These are phyloP conservation scores for Jacaranda copaia DNA, from an alignment of 257 asterid genomes.

Conservation along the genomic window DNA sequence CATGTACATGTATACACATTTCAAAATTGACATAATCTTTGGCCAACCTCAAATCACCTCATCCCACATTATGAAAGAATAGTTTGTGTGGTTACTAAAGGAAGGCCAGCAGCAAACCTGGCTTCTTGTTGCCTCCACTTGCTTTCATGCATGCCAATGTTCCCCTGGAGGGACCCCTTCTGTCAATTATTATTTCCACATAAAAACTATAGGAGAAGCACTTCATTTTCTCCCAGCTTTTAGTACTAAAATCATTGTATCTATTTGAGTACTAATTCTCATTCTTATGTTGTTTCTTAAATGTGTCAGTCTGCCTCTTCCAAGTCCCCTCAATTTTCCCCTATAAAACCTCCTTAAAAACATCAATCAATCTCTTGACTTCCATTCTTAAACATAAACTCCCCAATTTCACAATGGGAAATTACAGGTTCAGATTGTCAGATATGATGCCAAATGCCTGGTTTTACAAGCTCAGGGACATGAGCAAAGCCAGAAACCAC, in stretches of 20 bases:
- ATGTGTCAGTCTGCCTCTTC: neutral
- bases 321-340: neutral
- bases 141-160: slow-evolving; percentile 44
- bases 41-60: no score
- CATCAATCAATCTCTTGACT: neutral
- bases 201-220: slow-evolving; percentile 8
- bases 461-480: slow-evolving; percentile 92
- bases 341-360: slow-evolving; percentile 19
- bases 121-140: slow-evolving; percentile 44
- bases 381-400: neutral
- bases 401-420: slow-evolving; percentile 59
- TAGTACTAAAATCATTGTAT: slow-evolving; percentile 28
- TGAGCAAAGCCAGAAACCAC: slow-evolving; percentile 65
- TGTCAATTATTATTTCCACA: slow-evolving; percentile 21
- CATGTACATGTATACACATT: no score
- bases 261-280: slow-evolving; percentile 16
- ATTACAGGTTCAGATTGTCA: slow-evolving; percentile 77
- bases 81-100: slow-evolving; percentile 29
- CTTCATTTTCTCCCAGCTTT: slow-evolving; percentile 31
- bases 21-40: no score
- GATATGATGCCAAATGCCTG: slow-evolving; percentile 96
- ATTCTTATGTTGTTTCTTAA: slow-evolving; percentile 18
- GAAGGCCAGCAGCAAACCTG: slow-evolving; percentile 39
- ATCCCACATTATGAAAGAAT: neutral
- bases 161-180: slow-evolving; percentile 38